Percentiles rank a stretch among this genome's conserved stretches.
These are phyloP conservation scores for Murraya koenigii DNA, from an alignment of 345 rosid genomes.

Conservation along the genomic window DNA sequence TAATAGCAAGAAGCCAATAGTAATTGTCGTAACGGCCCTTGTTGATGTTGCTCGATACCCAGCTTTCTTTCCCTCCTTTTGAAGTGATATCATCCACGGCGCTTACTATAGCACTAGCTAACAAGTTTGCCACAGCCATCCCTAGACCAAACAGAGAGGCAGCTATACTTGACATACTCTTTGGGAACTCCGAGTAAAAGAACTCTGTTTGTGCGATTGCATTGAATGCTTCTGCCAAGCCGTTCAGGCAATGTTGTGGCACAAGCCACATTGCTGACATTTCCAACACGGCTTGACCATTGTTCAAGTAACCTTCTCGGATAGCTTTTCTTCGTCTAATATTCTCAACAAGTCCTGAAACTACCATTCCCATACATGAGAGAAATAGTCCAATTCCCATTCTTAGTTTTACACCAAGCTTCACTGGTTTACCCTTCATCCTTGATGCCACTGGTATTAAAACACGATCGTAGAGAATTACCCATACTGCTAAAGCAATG, in stretches of 20 bases:
- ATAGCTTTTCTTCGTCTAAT: conserved; percentile 57
- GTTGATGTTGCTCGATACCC: conserved; percentile 74
- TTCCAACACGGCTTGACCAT: conserved; percentile 32
- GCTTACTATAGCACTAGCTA: conserved; percentile 55
- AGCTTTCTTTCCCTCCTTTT: conserved; percentile 46
- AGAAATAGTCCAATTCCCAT: conserved; percentile 71
- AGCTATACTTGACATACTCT: conserved; percentile 74
- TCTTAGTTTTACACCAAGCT: conserved; percentile 50
- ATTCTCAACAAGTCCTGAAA: conserved; percentile 56
- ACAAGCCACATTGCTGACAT: conserved; percentile 85
- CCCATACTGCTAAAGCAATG: conserved; percentile 49
- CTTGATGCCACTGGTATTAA: conserved; percentile 68
- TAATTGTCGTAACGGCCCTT: conserved; percentile 69
- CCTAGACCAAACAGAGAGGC: conserved; percentile 59
- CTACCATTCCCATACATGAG: conserved; percentile 58
- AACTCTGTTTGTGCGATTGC: conserved; percentile 78
- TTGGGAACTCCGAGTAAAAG: conserved; percentile 75
- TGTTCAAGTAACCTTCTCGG: conserved; percentile 44
- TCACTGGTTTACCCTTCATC: conserved; percentile 51
- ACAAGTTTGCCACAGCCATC: conserved; percentile 57
- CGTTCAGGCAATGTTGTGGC: conserved; percentile 60
- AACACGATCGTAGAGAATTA: conserved; percentile 65
- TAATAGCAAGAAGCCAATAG: conserved; percentile 62
- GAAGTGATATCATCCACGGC: conserved; percentile 36
- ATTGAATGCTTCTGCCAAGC: conserved; percentile 68